Percentiles rank a stretch among this genome's conserved stretches.
phyloP scores from a whole-genome alignment of 306 rosid genomes.

The Trifolium repens region DNA sequence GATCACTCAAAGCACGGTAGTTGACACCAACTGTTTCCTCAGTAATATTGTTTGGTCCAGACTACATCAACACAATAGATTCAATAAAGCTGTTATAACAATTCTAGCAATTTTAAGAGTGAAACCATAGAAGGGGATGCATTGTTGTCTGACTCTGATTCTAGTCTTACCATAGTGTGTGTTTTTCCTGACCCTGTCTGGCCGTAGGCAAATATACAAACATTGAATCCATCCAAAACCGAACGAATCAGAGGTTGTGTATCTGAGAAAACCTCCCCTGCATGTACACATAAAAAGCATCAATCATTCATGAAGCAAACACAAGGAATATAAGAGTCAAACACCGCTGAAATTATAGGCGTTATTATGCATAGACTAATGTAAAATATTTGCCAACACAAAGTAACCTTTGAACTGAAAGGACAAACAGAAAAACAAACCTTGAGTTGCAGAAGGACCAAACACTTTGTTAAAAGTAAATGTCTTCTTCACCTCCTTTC shows the following conservation, averaged over 20 bases:
- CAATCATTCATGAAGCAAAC: constrained; percentile 21
- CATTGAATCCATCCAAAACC: constrained; percentile 92
- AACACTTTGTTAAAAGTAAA: constrained; percentile 84
- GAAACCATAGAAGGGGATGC: background rate
- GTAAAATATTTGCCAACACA: background rate
- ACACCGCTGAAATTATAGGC: background rate
- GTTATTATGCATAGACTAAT: background rate
- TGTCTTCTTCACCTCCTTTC: constrained; percentile 79
- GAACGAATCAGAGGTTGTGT: constrained; percentile 90
- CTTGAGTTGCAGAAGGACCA: constrained; percentile 86
- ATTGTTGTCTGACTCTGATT: constrained; percentile 26
- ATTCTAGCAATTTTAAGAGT: background rate
- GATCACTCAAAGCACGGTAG: constrained; percentile 83
- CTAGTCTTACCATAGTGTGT: constrained; percentile 84
- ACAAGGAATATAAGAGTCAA: background rate
- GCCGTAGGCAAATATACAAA: constrained; percentile 96
- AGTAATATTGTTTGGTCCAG: constrained; percentile 73
- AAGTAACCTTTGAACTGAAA: background rate
- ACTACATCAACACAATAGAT: constrained; percentile 52
- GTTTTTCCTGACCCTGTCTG: constrained; percentile 99
- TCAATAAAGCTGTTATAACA: constrained; percentile 34
- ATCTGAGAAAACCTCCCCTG: constrained; percentile 90
- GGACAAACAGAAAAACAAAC: constrained; percentile 49
- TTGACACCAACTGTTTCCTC: constrained; percentile 89
- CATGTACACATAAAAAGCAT: constrained; percentile 27